phyloP scores from a whole-genome alignment of 805 yeast genomes.

The Tanozyma kutaoensis region DNA sequence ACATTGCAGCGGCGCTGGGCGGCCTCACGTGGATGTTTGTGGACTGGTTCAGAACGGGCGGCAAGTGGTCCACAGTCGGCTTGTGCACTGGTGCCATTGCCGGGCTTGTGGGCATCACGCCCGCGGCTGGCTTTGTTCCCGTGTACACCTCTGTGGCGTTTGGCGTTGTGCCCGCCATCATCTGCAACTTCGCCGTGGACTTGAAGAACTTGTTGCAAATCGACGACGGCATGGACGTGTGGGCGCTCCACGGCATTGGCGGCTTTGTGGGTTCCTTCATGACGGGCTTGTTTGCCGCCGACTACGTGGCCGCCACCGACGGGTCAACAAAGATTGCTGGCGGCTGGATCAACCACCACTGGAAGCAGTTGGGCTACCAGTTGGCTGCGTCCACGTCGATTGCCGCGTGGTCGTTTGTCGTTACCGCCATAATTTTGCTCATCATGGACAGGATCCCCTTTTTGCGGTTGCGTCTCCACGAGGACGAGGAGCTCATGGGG shows the following conservation, averaged over 20 bases:
- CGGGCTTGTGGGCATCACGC: constrained; percentile 91
- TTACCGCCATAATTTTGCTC: constrained; percentile 57
- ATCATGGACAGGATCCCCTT: constrained; percentile 66
- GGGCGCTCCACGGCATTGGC: constrained; percentile 89
- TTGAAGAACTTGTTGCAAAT: constrained; percentile 57
- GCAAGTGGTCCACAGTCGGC: constrained; percentile 88
- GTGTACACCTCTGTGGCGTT: constrained; percentile 78
- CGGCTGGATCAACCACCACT: constrained; percentile 84
- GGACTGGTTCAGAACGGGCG: constrained; percentile 77
- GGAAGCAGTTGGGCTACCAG: constrained; percentile 77
- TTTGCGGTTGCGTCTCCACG: constrained; percentile 68
- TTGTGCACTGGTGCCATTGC: constrained; percentile 89
- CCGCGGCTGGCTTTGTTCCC: constrained; percentile 95
- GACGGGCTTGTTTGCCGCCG: constrained; percentile 89
- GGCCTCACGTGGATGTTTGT: constrained; percentile 90
- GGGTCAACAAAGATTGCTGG: constrained; percentile 55
- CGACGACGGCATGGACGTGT: constrained; percentile 93
- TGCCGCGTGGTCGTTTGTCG: constrained; percentile 61
- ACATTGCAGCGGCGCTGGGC: constrained; percentile 87
- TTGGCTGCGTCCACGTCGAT: constrained; percentile 64
- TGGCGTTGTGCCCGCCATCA: constrained; percentile 64
- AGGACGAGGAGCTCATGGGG: constrained; percentile 81
- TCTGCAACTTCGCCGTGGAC: constrained; percentile 80
- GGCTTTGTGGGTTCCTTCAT: constrained; percentile 73
- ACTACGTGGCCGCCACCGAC: constrained; percentile 76